Base-by-base conservation (phyloP, 208 protist species). In the Crithidia fasciculata region DNA sequence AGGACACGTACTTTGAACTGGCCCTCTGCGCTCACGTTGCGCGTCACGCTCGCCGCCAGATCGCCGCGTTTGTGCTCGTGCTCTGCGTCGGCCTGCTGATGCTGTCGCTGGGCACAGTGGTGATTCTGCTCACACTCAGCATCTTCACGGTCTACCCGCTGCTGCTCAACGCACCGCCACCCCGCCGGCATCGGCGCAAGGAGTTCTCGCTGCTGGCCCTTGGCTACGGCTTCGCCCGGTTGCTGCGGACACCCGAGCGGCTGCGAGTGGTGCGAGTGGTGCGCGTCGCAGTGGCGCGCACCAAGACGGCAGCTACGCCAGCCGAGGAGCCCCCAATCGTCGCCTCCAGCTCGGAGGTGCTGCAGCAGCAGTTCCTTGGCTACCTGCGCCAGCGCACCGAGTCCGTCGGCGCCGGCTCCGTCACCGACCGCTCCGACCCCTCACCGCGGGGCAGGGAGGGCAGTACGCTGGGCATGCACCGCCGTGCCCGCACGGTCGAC, bases 1-100 rank as follows among this genome's bases (percentile, higher is more conserved):
- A 84, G 39, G 92, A 96, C 70, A 89, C 86, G 50, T 96, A 89
- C 69, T 91, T 89, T 47, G 92, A 96, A 65, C 64, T 94, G 9
- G 87, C 83, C 4, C 83, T 93, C 8, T 62, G 88, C 39, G 79
- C 89, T 37, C 83, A 93, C 62, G 66, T 84, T 5, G 13, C 87
- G 7, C 76, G 80, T 6, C 78, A 76, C 39, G 52, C 67, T 10
- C 79, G 84, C 39, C 82, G 75, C 4, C 65, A 54, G 19, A 54
- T 91, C 28, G 69, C 83, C 39, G 19, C 60, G 12, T 77, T 49
- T 19, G 64, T 74, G 12, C 54, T 80, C 10, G 28, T 59, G 52
- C 36, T 82, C 53, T 67, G 76, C 58, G 18, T 78, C 16, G 52
- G 61, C 13, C 68, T 85, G 39, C 68, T 66, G 57, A 19, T 90